These are phyloP conservation scores for Cladosporium sp. DNA, from an alignment of 2,329 filamentous ascomycete genomes.

Conservation along the genomic window DNA sequence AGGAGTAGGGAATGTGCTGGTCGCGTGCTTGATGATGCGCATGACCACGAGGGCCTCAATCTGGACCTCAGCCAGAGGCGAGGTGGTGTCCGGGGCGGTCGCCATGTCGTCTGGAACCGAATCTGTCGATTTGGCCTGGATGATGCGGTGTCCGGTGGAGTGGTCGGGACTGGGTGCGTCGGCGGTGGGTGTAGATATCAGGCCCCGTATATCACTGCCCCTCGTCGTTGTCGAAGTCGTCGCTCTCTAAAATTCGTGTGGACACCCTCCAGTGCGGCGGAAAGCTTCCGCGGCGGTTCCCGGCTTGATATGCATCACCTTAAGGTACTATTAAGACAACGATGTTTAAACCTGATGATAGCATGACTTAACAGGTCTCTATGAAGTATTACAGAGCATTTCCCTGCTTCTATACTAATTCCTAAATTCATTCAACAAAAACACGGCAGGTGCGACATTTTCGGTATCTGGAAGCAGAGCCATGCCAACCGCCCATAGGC, in stretches of 20 bases:
- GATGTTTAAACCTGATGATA: too few relatives aligned
- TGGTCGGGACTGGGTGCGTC: not conserved
- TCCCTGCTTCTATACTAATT: too few relatives aligned
- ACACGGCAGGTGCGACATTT: too few relatives aligned
- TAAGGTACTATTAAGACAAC: too few relatives aligned
- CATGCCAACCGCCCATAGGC: too few relatives aligned
- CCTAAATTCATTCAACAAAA: too few relatives aligned
- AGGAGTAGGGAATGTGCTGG: conserved; percentile 78
- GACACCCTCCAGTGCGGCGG: not conserved
- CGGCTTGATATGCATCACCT: not conserved
- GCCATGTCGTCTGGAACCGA: conserved; percentile 23
- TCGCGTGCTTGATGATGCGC: conserved; percentile 97
- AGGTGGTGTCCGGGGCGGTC: conserved; percentile 46
- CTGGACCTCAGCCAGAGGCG: conserved; percentile 67
- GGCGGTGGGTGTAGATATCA: conserved; percentile 1
- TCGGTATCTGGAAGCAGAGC: too few relatives aligned
- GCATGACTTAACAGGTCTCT: too few relatives aligned
- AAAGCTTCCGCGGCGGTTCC: not conserved
- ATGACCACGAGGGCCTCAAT: conserved; percentile 94
- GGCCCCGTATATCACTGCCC: conserved; percentile 1
- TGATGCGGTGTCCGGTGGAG: not conserved
- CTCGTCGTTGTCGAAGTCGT: not conserved
- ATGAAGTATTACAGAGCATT: too few relatives aligned
- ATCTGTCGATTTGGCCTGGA: not conserved
- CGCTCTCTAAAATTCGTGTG: conserved; percentile 2